A percentile compares a stretch with the other conserved stretches of the same genome.
Evolutionary conservation across 2,329 filamentous ascomycete species (phyloP).

Genomic region (Apiospora marii): DNA sequence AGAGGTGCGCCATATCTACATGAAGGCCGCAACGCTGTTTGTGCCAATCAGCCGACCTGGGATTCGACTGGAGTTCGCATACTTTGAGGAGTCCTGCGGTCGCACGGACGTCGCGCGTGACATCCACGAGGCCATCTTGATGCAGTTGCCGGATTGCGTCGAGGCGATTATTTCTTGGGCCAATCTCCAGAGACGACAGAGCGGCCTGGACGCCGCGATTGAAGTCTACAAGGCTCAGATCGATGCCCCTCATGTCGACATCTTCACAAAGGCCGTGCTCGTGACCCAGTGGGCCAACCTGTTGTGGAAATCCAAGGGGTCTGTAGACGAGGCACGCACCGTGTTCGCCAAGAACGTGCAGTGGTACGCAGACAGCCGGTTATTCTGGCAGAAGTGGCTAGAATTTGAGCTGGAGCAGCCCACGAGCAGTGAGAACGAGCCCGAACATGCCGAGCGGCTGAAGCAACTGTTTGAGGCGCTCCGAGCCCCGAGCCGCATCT

Average conservation of each 20-base stretch:
- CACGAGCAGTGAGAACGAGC: conserved; percentile 69
- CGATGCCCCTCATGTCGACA: conserved; percentile 73
- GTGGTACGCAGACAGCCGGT: conserved; percentile 82
- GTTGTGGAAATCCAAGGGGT: conserved; percentile 87
- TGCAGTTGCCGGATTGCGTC: conserved; percentile 79
- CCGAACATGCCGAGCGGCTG: conserved; percentile 74
- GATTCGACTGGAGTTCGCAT: conserved; percentile 88
- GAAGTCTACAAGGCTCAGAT: conserved; percentile 84
- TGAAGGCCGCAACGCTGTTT: conserved; percentile 83
- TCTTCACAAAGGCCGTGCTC: conserved; percentile 84
- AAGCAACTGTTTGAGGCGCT: conserved; percentile 82
- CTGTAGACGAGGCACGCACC: conserved; percentile 79
- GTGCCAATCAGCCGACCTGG: conserved; percentile 86
- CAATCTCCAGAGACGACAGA: conserved; percentile 84
- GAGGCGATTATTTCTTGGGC: conserved; percentile 90
- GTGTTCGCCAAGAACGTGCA: conserved; percentile 85
- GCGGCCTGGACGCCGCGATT: conserved; percentile 84
- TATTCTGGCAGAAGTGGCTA: conserved; percentile 92
- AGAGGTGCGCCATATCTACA: conserved; percentile 90
- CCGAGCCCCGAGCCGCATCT: conserved; percentile 69
- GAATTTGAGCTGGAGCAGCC: conserved; percentile 89
- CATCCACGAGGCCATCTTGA: conserved; percentile 83
- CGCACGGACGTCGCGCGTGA: conserved; percentile 81
- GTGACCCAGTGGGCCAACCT: conserved; percentile 89
- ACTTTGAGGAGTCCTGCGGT: conserved; percentile 88